Conservation (phyloP, 148 eudicot species). For the Talinum fruticosum region DNA sequence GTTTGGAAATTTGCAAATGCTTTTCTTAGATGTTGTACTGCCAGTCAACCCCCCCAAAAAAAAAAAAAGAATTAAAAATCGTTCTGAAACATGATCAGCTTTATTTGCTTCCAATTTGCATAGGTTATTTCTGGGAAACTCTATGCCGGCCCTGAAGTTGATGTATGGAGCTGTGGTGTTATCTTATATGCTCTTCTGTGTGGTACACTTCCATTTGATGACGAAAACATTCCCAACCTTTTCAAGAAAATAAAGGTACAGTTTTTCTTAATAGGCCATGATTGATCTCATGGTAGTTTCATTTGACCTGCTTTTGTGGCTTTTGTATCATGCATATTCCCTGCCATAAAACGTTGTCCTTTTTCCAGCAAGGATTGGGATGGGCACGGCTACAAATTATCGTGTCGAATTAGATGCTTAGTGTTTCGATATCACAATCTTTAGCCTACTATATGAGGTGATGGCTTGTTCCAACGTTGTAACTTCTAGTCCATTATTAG, state of each 20-base stretch:
- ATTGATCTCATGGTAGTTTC: not conserved
- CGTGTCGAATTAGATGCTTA: too few species aligned
- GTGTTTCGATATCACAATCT: too few species aligned
- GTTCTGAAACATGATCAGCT: constrained; percentile 6
- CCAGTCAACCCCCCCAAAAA: not conserved
- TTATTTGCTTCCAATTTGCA: not conserved
- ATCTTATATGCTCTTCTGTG: constrained; percentile 97
- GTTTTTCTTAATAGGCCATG: not conserved
- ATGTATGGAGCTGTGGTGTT: constrained; percentile 99
- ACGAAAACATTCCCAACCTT: constrained; percentile 95
- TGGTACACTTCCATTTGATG: constrained; percentile 97
- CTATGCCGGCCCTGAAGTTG: constrained; percentile 99
- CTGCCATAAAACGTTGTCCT: too few species aligned
- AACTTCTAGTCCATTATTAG: too few species aligned
- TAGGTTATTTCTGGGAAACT: constrained; percentile 95
- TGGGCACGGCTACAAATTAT: too few species aligned
- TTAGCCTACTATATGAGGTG: too few species aligned
- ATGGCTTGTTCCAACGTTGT: too few species aligned
- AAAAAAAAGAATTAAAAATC: not conserved
- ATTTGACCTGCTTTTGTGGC: too few species aligned
- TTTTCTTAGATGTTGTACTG: not conserved
- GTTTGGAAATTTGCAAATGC: not conserved
- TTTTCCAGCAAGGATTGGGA: too few species aligned
- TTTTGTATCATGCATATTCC: too few species aligned
- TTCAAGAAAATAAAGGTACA: constrained; percentile 95